Evolutionary conservation across 495 filamentous ascomycete species (phyloP).

Genomic region (Neurospora sp.): DNA sequence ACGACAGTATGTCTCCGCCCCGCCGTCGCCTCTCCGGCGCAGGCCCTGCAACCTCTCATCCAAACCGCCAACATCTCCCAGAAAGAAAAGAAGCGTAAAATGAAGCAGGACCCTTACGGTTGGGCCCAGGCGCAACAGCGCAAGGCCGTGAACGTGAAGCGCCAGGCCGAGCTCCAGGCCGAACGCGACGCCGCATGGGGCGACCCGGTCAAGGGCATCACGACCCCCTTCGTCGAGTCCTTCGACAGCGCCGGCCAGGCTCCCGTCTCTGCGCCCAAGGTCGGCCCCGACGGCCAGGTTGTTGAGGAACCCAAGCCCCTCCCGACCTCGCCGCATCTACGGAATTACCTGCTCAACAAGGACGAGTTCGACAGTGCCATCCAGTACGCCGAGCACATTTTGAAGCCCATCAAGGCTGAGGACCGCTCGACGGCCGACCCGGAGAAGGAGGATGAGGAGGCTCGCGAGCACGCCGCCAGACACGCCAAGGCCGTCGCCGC

Average conservation of each 20-base stretch:
- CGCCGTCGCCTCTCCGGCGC: conserved; percentile 17
- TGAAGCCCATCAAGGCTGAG: conserved; percentile 39
- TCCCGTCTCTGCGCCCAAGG: conserved; percentile 18
- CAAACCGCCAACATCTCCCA: conserved; percentile 40
- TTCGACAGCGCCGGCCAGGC: conserved; percentile 53
- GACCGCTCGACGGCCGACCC: conserved; percentile 35
- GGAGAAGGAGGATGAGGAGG: conserved; percentile 28
- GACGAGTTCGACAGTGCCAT: conserved; percentile 55
- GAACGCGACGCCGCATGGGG: conserved; percentile 53
- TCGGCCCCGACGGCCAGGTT: conserved; percentile 27
- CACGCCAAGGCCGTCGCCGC: conserved; percentile 53
- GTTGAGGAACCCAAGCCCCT: conserved; percentile 23
- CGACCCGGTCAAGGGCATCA: conserved; percentile 65
- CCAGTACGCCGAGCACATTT: conserved; percentile 51
- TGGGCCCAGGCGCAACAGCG: conserved; percentile 66
- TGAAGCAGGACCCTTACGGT: conserved; percentile 54
- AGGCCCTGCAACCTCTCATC: conserved; percentile 33
- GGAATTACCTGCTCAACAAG: conserved; percentile 66
- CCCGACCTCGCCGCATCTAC: conserved; percentile 38
- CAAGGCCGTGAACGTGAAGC: conserved; percentile 67
- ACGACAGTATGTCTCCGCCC: conserved; percentile 39
- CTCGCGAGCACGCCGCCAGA: conserved; percentile 24
- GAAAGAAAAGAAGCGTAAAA: conserved; percentile 36
- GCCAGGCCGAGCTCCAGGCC: conserved; percentile 54
- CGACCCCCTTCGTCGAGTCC: conserved; percentile 75